Evolutionary conservation across 306 rosid species (phyloP).

Genomic region (Aeschynomene evenia): DNA sequence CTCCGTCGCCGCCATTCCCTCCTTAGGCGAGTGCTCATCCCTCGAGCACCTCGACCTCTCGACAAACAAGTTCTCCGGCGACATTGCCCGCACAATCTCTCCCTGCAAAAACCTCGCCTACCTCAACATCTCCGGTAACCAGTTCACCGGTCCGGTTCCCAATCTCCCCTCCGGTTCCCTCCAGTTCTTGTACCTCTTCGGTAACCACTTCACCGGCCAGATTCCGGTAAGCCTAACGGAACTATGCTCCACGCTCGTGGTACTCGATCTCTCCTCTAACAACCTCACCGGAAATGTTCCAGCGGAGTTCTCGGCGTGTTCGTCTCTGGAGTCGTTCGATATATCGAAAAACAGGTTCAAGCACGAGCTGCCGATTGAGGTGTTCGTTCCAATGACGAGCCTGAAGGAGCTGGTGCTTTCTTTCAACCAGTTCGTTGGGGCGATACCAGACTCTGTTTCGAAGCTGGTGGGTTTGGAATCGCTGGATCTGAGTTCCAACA

Average conservation of each 20-base stretch:
- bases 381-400: slow-evolving; percentile 47
- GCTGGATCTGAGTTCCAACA: slow-evolving; percentile 87
- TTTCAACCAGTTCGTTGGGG: slow-evolving; percentile 48
- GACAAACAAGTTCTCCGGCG: slow-evolving; percentile 67
- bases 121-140: slow-evolving; percentile 68
- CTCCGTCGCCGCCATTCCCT: slow-evolving; percentile 41
- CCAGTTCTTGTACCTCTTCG: slow-evolving; percentile 47
- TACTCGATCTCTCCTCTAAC: slow-evolving; percentile 67
- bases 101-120: slow-evolving; percentile 46
- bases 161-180: slow-evolving; percentile 46
- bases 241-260: slow-evolving; percentile 45
- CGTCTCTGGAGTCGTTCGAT: slow-evolving; percentile 44
- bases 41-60: slow-evolving; percentile 67
- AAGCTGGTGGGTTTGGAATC: slow-evolving; percentile 45
- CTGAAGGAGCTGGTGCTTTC: slow-evolving; percentile 47
- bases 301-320: slow-evolving; percentile 46
- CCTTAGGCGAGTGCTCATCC: slow-evolving; percentile 63
- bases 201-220: slow-evolving; percentile 51
- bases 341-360: slow-evolving; percentile 55
- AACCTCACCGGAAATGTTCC: slow-evolving; percentile 56
- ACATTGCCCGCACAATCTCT: slow-evolving; percentile 42
- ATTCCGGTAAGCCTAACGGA: slow-evolving; percentile 45
- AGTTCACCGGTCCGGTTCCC: slow-evolving; percentile 61
- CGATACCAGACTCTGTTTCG: slow-evolving; percentile 55
- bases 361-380: slow-evolving; percentile 55